Conservation (phyloP, 257 asterid species). For the Jacaranda copaia region DNA sequence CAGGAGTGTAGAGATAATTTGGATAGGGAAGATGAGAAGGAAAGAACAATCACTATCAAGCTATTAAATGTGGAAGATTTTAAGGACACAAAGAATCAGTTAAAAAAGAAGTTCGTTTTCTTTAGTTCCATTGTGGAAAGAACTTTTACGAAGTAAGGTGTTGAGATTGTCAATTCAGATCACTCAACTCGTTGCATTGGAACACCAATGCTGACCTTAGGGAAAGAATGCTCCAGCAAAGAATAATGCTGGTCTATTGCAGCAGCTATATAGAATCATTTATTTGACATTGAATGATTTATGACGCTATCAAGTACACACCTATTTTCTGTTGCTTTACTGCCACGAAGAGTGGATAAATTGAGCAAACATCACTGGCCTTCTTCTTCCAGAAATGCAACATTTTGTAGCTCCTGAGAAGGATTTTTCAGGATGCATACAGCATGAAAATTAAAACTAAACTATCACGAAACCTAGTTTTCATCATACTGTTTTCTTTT, state of each 20-base stretch:
- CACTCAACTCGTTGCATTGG: background rate
- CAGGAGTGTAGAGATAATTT: constrained; percentile 28
- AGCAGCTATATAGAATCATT: background rate
- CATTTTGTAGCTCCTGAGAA: background rate
- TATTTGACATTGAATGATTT: background rate
- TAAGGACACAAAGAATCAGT: constrained; percentile 82
- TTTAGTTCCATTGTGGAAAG: background rate
- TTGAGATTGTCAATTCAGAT: background rate
- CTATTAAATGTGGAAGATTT: constrained; percentile 79
- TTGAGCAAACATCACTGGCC: background rate
- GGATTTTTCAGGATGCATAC: background rate
- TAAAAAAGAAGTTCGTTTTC: constrained; percentile 1
- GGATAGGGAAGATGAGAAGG: constrained; percentile 46
- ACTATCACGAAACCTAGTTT: background rate
- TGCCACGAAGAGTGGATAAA: background rate
- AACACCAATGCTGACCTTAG: background rate
- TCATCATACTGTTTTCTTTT: background rate
- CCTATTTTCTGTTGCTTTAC: background rate
- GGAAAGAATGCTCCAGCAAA: background rate
- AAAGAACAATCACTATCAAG: constrained; percentile 63
- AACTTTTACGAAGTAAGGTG: background rate
- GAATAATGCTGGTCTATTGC: background rate
- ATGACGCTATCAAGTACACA: background rate
- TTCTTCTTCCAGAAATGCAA: background rate
- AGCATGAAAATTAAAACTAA: background rate